phyloP scores from a whole-genome alignment of 306 rosid species.

The Dalbergia cultrata region DNA sequence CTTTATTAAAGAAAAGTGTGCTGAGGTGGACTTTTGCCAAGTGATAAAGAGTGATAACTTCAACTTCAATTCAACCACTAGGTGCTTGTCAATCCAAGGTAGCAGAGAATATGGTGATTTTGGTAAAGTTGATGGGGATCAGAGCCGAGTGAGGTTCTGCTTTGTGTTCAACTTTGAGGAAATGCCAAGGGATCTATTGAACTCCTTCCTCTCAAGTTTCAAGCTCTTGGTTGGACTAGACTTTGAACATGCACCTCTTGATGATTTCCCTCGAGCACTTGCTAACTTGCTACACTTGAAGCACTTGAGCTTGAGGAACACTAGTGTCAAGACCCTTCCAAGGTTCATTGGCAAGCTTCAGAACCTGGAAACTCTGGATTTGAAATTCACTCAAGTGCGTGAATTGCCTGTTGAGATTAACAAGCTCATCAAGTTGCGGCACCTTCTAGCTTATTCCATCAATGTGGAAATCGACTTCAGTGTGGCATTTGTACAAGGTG shows the following conservation, averaged over 20 bases:
- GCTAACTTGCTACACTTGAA: not conserved
- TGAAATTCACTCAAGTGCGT: not conserved
- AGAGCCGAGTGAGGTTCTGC: not conserved
- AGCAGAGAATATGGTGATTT: not conserved
- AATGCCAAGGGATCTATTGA: not conserved
- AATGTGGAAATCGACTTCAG: not conserved
- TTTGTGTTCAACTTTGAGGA: not conserved
- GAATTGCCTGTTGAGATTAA: slow-evolving; percentile 7
- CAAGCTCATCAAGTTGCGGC: not conserved
- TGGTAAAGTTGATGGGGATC: not conserved
- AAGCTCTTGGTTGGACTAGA: slow-evolving; percentile 33
- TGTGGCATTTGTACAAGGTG: not conserved
- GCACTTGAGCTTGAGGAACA: slow-evolving; percentile 6
- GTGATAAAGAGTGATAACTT: not conserved
- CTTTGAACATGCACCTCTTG: slow-evolving; percentile 21
- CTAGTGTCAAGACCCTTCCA: not conserved
- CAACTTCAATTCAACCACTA: not conserved
- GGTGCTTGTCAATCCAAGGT: slow-evolving; percentile 21
- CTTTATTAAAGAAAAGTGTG: not conserved
- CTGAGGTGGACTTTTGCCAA: slow-evolving; percentile 4
- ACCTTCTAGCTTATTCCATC: slow-evolving; percentile 4
- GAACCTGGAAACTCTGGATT: not conserved
- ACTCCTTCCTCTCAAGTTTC: not conserved
- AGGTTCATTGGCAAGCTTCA: slow-evolving; percentile 15
- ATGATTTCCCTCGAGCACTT: not conserved